Evolutionary conservation across 192 early-diverging fungal species (phyloP), one percentile per base, ranked within the genome.

Genomic region (Haplosporangium gracile): DNA sequence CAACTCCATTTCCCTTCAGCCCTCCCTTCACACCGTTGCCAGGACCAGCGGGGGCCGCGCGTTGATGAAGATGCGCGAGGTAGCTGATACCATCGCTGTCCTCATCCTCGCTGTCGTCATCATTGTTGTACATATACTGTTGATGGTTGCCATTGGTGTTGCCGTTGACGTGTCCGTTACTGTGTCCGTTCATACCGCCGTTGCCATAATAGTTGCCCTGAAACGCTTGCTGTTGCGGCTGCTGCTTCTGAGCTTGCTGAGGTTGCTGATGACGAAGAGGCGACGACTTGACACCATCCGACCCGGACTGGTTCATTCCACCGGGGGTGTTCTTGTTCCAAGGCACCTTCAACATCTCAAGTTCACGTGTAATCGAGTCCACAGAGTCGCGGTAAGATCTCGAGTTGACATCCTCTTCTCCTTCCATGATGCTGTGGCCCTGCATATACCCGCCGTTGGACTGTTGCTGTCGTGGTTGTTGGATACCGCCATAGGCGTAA

Each of bases 351-450:
- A 86, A 36, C 84, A 86, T 81, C 79, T 86, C 84, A 4, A 86
- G 84, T n/a, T 86, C 84, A 10, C 84, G 84, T 13, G 84, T 86
- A 68, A 86, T 86, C 10, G 84, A 86, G 68, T 86, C 84, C 8
- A 86, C 76, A 68, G 84, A 86, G 47, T 86, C 84, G 51, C 84
- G 84, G 51, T 81, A 80, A 4, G 75, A 70, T 26, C 38, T 5
- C 40, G 79, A 73, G 40, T 78, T 57, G 49, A 69, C 22, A 38
- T 86, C 84, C 10, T 81, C 84, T 9, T 81, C 78, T 47, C 72
- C 49, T 22, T 55, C 49, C 8, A 43, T 55, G 26, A n/a, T 24
- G 29, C 2, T 24, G 43, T 70, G 40, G 5, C 63, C 75, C 2
- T 15, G 26, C 13, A 24, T 40, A 13, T 73, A 63, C 39, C 71